A percentile compares a stretch with the other conserved stretches of the same genome.
phyloP scores from a whole-genome alignment of 176 grass and related monocot species.

The Musa schizocarpa region DNA sequence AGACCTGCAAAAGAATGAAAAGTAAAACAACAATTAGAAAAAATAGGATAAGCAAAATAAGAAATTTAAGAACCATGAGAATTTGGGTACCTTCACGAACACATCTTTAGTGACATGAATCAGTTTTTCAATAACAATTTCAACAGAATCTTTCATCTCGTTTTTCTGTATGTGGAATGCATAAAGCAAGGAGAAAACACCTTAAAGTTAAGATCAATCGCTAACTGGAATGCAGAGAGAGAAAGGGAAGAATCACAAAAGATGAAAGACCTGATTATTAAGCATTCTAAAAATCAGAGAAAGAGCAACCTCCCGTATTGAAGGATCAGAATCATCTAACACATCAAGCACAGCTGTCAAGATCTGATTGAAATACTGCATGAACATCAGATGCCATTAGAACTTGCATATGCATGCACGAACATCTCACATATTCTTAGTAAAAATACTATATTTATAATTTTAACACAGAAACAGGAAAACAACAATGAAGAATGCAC shows the following conservation, averaged over 20 bases:
- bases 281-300: conserved; percentile 88
- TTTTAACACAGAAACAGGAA: conserved; percentile 1
- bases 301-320: conserved; percentile 65
- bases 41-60: conserved; percentile 2
- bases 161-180: conserved; percentile 44
- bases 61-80: conserved; percentile 7
- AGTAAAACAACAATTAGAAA: conserved; percentile 24
- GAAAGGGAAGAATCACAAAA: not conserved
- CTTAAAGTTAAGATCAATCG: not conserved
- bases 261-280: conserved; percentile 60
- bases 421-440: not conserved
- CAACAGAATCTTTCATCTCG: conserved; percentile 80
- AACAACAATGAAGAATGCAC: not conserved
- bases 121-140: conserved; percentile 97
- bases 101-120: conserved; percentile 79
- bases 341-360: conserved; percentile 83
- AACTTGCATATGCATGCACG: conserved; percentile 6
- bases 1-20: conserved; percentile 52
- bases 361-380: conserved; percentile 99
- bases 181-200: conserved; percentile 1
- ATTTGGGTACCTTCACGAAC: conserved; percentile 49
- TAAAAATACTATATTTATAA: conserved; percentile 2
- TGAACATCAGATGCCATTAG: conserved; percentile 33
- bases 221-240: not conserved
- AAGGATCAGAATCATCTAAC: conserved; percentile 72